Base-by-base conservation (phyloP, 169 alveolate genomes). In the Plasmodium fragile region DNA sequence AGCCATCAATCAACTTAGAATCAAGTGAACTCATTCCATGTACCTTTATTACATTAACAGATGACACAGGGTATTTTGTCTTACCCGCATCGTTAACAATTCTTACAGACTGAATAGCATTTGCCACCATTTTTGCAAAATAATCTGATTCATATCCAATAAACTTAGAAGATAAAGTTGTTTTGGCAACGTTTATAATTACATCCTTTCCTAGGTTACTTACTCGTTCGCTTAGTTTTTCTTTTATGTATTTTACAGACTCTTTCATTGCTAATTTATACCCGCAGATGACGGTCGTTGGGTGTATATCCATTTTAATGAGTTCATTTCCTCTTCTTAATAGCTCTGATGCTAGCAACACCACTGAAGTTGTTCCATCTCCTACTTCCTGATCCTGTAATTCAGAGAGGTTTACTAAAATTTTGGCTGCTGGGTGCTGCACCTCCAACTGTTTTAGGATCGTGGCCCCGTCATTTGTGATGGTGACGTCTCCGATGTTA, bases 281-380 rank as follows among this genome's bases (percentile, higher is more conserved):
- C 28, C 99, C 99, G 10, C 99, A 91, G 81, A 99, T 99, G 87
- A 99, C 98, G 55, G 99, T 97, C 1, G 99, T 99, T 13, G 99
- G 99, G 94, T 99, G 99, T 65, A 99, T 98, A 83, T 99, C 99
- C 94, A 97, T 96, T 90, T 97, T 98, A 41, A 99, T 99, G 70
- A 99, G 97, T 93, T 98, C 99, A 84, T 99, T 98, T 41, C 99
- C 99, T 80, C 99, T 95, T 92, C 98, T 97, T 83, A 99, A 96
- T 77, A 99, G 96, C 95, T 99, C 99, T 25, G 99, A 99, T 36
- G 99, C 99, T 87, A 99, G 90, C 83, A 99, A 96, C 36, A 99
- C 99, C 5, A 99, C 99, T 8, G 99, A 98, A 8, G 99, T 99
- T 41, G 99, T 99, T 11, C 99, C 99, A 96, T 99, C 99, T 25